A percentile compares a stretch with the other conserved stretches of the same genome.
phyloP scores from a whole-genome alignment of 139 green algal genomes.

The Micractinium conductrix region DNA sequence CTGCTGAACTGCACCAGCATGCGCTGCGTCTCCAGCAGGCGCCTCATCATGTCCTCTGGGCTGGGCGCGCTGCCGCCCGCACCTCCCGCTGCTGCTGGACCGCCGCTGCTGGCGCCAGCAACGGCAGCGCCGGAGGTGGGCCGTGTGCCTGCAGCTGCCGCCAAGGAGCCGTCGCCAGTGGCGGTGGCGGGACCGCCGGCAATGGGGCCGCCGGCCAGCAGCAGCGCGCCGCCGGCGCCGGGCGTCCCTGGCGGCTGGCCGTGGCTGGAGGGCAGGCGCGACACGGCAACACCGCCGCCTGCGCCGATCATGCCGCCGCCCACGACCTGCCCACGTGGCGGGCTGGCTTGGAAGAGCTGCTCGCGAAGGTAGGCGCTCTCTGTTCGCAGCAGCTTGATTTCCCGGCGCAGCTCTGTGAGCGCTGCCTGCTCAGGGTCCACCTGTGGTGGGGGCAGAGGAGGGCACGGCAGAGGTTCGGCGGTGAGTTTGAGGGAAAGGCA shows the following conservation, averaged over 20 bases:
- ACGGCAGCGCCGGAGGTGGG: neutral
- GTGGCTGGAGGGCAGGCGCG: constrained; percentile 51
- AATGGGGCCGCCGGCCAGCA: neutral
- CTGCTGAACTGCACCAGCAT: constrained; percentile 53
- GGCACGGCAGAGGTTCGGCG: neutral
- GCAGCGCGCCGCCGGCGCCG: neutral
- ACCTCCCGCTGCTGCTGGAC: too few relatives aligned
- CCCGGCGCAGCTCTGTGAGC: constrained; percentile 67
- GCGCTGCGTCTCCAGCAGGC: constrained; percentile 47
- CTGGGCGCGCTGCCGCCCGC: neutral
- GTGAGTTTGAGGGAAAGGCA: neutral
- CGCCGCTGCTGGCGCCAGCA: neutral
- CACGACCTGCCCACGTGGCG: neutral
- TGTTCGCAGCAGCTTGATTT: constrained; percentile 79
- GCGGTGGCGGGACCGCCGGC: neutral
- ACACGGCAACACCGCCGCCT: constrained; percentile 33
- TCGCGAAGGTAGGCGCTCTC: constrained; percentile 61
- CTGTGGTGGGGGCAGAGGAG: constrained; percentile 44
- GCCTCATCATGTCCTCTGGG: neutral
- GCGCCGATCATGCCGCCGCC: neutral
- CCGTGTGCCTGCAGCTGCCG: neutral
- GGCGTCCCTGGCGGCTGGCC: neutral
- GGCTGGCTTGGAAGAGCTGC: constrained; percentile 48
- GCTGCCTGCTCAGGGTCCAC: constrained; percentile 59
- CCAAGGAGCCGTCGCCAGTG: neutral